Evolutionary conservation across 129 eudicot genomes (phyloP), one percentile per base, ranked within the genome.

Genomic region (Arctium lappa): DNA sequence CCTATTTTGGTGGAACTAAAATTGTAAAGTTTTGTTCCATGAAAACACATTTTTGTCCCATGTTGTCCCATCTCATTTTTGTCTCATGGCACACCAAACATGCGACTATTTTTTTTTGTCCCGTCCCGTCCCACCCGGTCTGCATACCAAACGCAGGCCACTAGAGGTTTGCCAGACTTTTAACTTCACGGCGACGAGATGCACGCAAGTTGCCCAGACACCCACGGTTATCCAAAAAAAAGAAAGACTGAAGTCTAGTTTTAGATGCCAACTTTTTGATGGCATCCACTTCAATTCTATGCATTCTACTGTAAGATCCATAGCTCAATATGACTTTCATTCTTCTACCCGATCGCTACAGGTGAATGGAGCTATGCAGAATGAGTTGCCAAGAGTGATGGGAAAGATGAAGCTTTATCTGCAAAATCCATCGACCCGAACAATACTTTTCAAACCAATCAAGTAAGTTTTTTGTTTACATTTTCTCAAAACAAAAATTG

Each of bases 381-480:
- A 91, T 77, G 99, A 91, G 85, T 85, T 95, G 87, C 97, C 99
- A 29, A 88, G 77, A 78, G 97, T 92, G 39, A 89, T 90, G 91
- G 88, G 29, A 40, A 95, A 91, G 78, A 89, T 95, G 99, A 95
- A 91, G 92, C 94, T 95, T 80, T 95, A 92, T 87, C 90, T 95
- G 84, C 94, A 89, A 87, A 95, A 95, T 82, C 94, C 97, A 62
- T 89, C 97, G 1, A 95, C 99, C 4, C 94, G 97, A n/a, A 86
- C 94, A 62, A 91, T 95, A 81, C 97, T 95, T 81, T 95, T 95
- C 82, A 95, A 88, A 91, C 99, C 99, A 40, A 91, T 95, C 70
- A 95, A 93, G 99, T 91, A 91, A 85, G 98, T 75, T 77, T 72
- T 34, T 13, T 74, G 3, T 82, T 33, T 75, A 40, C 39, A 15